Percentiles rank a stretch among this genome's conserved stretches.
phyloP scores from a whole-genome alignment of 805 yeast species.

The Kodamaea nitidulidarum region DNA sequence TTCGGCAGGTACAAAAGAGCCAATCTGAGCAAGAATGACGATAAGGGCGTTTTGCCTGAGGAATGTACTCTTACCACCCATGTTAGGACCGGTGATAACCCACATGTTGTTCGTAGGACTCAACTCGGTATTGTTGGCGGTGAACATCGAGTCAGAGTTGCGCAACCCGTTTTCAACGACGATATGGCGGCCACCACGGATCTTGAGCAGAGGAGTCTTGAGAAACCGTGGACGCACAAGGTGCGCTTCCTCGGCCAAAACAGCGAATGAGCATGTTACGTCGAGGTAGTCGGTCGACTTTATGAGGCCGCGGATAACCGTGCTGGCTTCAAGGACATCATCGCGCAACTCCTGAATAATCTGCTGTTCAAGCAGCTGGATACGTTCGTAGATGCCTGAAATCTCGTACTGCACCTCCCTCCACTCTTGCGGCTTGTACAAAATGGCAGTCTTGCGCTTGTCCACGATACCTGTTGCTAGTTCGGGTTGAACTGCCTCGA shows the following conservation, averaged over 20 bases:
- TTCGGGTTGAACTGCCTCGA: conserved; percentile 16
- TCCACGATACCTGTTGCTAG: conserved; percentile 24
- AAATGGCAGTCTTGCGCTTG: conserved; percentile 39
- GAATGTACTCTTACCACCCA: conserved; percentile 54
- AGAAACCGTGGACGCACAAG: conserved; percentile 65
- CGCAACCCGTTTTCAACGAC: conserved; percentile 78
- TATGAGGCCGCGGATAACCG: conserved; percentile 48
- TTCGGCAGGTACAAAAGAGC: conserved; percentile 51
- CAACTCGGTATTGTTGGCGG: conserved; percentile 36
- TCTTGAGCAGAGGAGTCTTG: conserved; percentile 42
- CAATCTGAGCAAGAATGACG: conserved; percentile 49
- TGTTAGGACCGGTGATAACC: conserved; percentile 37
- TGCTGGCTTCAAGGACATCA: conserved; percentile 41
- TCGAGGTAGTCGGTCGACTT: conserved; percentile 63
- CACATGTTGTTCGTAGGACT: conserved; percentile 18
- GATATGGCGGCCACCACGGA: conserved; percentile 72
- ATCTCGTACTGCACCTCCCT: conserved; percentile 55
- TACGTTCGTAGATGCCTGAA: conserved; percentile 42
- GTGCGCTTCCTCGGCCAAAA: conserved; percentile 61
- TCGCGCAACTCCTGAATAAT: conserved; percentile 49
- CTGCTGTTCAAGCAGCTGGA: conserved; percentile 50
- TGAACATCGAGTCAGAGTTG: conserved; percentile 45
- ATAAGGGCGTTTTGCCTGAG: conserved; percentile 47
- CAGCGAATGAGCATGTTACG: conserved; percentile 67
- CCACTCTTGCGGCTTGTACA: conserved; percentile 43